phyloP scores from a whole-genome alignment of 768 basidiomycete genomes.

The Termitomyces sp. region DNA sequence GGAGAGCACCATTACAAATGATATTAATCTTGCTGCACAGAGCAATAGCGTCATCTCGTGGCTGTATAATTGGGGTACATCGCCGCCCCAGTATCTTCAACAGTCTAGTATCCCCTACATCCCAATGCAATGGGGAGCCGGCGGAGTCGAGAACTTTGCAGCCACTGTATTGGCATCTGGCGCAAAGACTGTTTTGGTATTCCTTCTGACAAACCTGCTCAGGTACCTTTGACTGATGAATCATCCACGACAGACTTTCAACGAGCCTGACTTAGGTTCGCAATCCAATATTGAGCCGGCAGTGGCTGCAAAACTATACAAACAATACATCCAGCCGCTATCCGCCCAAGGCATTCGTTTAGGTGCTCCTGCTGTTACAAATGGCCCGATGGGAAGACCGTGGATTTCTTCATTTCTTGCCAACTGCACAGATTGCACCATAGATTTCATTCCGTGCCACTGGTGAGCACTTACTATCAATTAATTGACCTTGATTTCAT shows the following conservation, averaged over 20 bases:
- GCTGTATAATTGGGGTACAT: slow-evolving; percentile 42
- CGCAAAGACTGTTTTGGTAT: slow-evolving; percentile 36
- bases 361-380: slow-evolving; percentile 35
- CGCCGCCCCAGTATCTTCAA: slow-evolving; percentile 27
- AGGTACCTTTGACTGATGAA: neutral
- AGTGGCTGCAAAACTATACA: slow-evolving; percentile 31
- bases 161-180: slow-evolving; percentile 23
- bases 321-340: slow-evolving; percentile 34
- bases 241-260: slow-evolving; percentile 26
- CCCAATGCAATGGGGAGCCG: slow-evolving; percentile 37
- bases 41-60: slow-evolving; percentile 29
- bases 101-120: slow-evolving; percentile 30
- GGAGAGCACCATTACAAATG: slow-evolving; percentile 22
- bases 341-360: slow-evolving; percentile 26
- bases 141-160: slow-evolving; percentile 27
- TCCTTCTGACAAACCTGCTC: neutral
- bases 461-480: slow-evolving; percentile 30
- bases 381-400: slow-evolving; percentile 24
- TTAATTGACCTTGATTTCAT: neutral
- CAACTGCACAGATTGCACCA: slow-evolving; percentile 32
- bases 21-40: slow-evolving; percentile 26
- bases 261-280: slow-evolving; percentile 31
- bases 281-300: slow-evolving; percentile 31
- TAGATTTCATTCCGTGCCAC: slow-evolving; percentile 35
- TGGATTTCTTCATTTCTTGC: slow-evolving; percentile 33